Base-by-base conservation (phyloP, 2,329 filamentous ascomycete genomes). In the Fusarium tricinctum region DNA sequence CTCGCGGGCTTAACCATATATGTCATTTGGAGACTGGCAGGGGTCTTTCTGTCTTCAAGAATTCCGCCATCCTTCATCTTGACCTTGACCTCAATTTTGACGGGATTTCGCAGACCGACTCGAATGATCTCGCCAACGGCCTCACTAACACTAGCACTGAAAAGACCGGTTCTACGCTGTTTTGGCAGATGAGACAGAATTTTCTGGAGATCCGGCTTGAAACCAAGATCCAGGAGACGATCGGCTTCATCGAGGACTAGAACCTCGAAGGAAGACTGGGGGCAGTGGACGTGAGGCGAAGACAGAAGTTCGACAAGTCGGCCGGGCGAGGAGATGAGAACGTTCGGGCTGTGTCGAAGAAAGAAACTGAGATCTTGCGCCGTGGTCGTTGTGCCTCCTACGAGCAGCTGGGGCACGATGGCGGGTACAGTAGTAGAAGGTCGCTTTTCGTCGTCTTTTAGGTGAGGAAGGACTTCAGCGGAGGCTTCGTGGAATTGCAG, bases 161-260 rank as follows among this genome's bases (percentile, higher is more conserved):
- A 99, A 0, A 99, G 82, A 0, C 96, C 96, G 0, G 96, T 99
- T 48, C 96, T 87, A 51, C 96, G 86, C 78, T 99, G 96, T 76
- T 99, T 99, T 0, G 96, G 96, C 8, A 99, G 81, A 17, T 92
- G 87, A 0, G 89, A 88, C 22, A 99, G 82, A 40, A 98, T 97
- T 56, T 89, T 92, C 71, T 96, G 93, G 28, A 99, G 80, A 71
- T 97, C 94, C 57, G 92, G 90, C 78, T 97, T 96, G 80, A 99
- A 98, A 8, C 97, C 96, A 22, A 98, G 85, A 79, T 99, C 96
- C 13, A 99, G 84, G 26, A 99, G 82, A 61, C 96, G 87, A 79
- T 99, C 96, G 49, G 95, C 96, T 81, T 99, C 96, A 76, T 99
- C 96, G 35, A 99, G 86, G 5, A 99, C 92, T 13, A 99, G 87